Base-by-base conservation (phyloP, 305 asterid genomes). In the Ilex paraguariensis region DNA sequence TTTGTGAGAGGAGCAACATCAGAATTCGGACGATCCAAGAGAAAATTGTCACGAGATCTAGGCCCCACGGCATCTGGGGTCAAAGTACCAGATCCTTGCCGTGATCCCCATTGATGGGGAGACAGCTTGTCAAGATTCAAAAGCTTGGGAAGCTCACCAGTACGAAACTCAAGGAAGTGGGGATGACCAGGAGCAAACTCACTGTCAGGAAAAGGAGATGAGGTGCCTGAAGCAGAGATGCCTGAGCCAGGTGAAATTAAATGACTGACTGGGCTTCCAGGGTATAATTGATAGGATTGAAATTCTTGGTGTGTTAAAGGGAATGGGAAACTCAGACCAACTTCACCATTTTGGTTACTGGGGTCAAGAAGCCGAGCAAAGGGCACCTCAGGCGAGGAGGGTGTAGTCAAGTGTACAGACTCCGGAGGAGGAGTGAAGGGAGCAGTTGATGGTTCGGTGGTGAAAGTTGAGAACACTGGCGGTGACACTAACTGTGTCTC, bases 311-410 rank as follows among this genome's bases (percentile, higher is more conserved):
- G 93, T 21, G 85, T 78, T 66, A 66, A 64, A 28, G 87, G 93
- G 73, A 71, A 83, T 72, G 87, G 93, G 73, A 71, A 83, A 69
- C 82, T 81, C 67, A 70, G 88, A 65, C 82, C 78, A 54, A 68
- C 64, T 59, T 70, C 84, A 54, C 77, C 75, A 56, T 70, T 79
- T 71, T 79, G 96, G 64, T 70, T 82, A 70, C 71, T 64, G 58
- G 95, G 87, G 59, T 87, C 97, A 10, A 93, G 86, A 68, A 93
- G 89, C 65, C 84, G 74, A 13, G 99, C 99, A 71, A 93, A 93
- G 13, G 99, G 99, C 52, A 93, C 99, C 83, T 93, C 97, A 6
- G 97, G 99, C 32, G 99, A 93, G 66, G 96, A 90, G 62, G 99
- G 97, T 39, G 91, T 84, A 10, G 97, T 93, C 80, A 88, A 59